Percentiles rank a stretch among this genome's conserved stretches.
phyloP scores from a whole-genome alignment of 2,329 filamentous ascomycete species.

The Paecilomyces dactylethromorphus region DNA sequence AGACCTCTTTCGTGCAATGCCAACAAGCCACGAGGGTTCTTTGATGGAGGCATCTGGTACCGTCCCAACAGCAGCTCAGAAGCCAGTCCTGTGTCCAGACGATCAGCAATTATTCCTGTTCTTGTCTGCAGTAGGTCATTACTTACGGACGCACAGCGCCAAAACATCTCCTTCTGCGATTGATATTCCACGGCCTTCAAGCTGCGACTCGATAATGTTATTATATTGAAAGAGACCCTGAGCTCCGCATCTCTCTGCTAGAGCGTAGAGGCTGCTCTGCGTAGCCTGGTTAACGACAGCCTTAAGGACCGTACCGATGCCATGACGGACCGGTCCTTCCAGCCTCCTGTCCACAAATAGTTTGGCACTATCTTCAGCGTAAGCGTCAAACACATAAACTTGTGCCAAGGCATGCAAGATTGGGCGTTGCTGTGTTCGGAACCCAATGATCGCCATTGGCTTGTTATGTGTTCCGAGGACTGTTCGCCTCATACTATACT shows the following conservation, averaged over 20 bases:
- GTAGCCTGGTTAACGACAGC: conserved; percentile 4
- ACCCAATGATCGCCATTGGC: conserved; percentile 12
- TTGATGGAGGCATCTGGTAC: conserved; percentile 13
- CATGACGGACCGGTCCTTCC: conserved; percentile 3
- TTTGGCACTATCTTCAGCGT: conserved; percentile 2
- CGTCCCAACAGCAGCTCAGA: conserved; percentile 18
- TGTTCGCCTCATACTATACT: conserved; percentile 12
- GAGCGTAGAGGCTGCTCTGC: conserved; percentile 4
- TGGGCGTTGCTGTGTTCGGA: conserved; percentile 19
- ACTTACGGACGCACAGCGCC: conserved; percentile 11
- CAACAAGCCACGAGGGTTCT: conserved; percentile 6
- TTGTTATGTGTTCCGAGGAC: conserved; percentile 7
- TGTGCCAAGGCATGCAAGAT: conserved; percentile 16
- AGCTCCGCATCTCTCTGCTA: conserved; percentile 7
- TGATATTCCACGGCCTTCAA: conserved; percentile 3
- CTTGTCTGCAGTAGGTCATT: not conserved
- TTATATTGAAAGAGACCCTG: conserved; percentile 8
- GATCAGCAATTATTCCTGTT: not conserved
- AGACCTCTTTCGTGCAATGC: conserved; percentile 15
- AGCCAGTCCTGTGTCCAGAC: conserved; percentile 13
- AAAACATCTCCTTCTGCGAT: conserved; percentile 7
- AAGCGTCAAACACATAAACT: conserved; percentile 12
- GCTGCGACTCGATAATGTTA: conserved; percentile 6
- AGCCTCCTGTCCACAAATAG: not conserved
- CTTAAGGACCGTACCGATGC: conserved; percentile 6